phyloP scores from a whole-genome alignment of 768 basidiomycete species.

The Termitomyces sp. region DNA sequence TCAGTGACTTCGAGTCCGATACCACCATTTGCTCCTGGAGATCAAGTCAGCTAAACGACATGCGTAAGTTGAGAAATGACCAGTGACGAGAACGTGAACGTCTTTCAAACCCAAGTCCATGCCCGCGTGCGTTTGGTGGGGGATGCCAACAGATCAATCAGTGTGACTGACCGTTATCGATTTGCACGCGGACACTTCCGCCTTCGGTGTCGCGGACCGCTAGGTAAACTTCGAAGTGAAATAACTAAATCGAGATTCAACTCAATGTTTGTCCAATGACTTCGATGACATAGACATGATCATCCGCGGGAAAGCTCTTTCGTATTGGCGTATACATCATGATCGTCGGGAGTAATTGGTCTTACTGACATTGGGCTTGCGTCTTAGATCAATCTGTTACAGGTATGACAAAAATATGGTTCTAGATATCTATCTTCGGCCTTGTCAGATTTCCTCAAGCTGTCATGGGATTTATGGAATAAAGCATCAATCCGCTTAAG shows the following conservation, averaged over 20 bases:
- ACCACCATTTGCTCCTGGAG: conserved; percentile 65
- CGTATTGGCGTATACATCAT: no score
- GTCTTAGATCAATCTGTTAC: no score
- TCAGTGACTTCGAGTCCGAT: conserved; percentile 63
- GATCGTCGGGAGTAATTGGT: no score
- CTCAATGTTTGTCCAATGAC: no score
- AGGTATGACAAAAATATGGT: no score
- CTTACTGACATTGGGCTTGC: no score
- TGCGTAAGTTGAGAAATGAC: conserved; percentile 22
- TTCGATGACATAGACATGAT: background rate
- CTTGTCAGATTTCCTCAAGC: background rate
- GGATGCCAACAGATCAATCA: background rate
- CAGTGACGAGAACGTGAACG: conserved; percentile 68
- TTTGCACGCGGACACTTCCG: background rate
- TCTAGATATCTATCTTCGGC: no score
- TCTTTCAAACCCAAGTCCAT: conserved; percentile 54
- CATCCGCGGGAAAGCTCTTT: background rate
- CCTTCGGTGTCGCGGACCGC: background rate
- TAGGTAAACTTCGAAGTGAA: no score
- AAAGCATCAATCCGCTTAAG: background rate
- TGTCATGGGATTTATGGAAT: background rate
- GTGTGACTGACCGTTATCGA: background rate
- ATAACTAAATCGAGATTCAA: no score
- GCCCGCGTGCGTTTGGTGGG: no score
- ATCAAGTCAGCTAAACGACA: background rate